Base-by-base conservation (phyloP, 305 asterid genomes). In the Andrographis paniculata region DNA sequence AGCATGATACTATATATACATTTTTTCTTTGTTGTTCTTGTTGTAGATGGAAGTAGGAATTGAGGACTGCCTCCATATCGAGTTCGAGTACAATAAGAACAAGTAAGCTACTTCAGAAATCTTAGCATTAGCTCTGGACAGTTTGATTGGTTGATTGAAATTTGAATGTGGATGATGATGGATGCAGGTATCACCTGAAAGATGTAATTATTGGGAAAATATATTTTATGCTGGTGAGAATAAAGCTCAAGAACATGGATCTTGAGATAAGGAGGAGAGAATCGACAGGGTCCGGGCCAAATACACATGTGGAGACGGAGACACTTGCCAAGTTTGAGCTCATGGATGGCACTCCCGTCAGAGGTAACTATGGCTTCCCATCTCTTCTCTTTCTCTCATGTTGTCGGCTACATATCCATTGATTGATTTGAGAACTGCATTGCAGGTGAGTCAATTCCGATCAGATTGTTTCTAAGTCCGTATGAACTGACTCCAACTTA, bases 341-440 rank as follows among this genome's bases (percentile, higher is more conserved):
- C 45, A 91, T 91, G 99, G 99, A 91, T 67, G 99, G 99, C 56
- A 95, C 99, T 77, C 99, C 99, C 21, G 99, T 87, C 35, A 78
- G 99, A 79, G 96, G 96, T 87, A 77, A 11, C 4, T 7, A 6
- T 6, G 13, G 2, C 12, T 7, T 33, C 12, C 38, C 12, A 3
- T 24, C 8, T 8, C 30, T 24, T 24, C 8, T 24, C 8, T 24
- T 24, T 24, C 8, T 24, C 30, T 24, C 6, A 24, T 24, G 30
- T 24, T 24, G 30, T n/a, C n/a, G 30, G 8, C 30, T 24, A 24
- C 6, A 24, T 24, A 24, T 24, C 30, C 30, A 3, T 24, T 24
- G 30, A 8, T 24, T 24, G 4, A 8, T 24, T 24, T 24, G 4
- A 24, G 8, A 24, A 24, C 20, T 36, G 45, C 50, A 58, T 59